Conservation (phyloP, 345 rosid genomes). For the Acer campestre region DNA sequence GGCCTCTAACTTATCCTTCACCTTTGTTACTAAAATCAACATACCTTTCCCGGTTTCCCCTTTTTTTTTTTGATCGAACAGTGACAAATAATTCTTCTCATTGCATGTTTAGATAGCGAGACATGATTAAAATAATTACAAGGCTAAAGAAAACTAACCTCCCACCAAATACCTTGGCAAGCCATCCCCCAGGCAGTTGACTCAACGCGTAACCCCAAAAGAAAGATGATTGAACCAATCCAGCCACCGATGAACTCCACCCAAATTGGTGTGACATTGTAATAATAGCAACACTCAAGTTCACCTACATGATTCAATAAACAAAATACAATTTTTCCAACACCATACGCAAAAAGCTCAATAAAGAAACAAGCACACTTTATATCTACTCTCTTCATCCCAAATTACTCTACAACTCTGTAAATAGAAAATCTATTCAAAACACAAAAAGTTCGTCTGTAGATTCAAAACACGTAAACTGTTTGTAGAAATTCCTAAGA, state of each 20-base stretch:
- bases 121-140: background rate
- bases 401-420: background rate
- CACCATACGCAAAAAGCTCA: background rate
- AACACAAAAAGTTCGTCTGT: too few relatives aligned
- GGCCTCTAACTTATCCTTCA: too few relatives aligned
- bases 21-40: too few relatives aligned
- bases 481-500: constrained; percentile 13
- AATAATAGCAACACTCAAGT: constrained; percentile 91
- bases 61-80: too few relatives aligned
- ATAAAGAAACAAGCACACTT: background rate
- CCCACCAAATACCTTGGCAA: constrained; percentile 88
- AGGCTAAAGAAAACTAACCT: constrained; percentile 53
- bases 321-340: background rate
- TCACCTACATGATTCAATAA: constrained; percentile 61
- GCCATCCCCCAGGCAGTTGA: constrained; percentile 97
- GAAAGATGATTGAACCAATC: constrained; percentile 91
- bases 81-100: background rate
- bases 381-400: background rate
- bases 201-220: constrained; percentile 97
- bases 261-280: constrained; percentile 98
- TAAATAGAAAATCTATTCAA: background rate
- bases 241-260: constrained; percentile 85
- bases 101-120: background rate
- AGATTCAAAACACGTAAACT: background rate
- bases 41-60: too few relatives aligned